phyloP scores from a whole-genome alignment of 2,329 filamentous ascomycete genomes.

The Sporothrix schenckii region DNA sequence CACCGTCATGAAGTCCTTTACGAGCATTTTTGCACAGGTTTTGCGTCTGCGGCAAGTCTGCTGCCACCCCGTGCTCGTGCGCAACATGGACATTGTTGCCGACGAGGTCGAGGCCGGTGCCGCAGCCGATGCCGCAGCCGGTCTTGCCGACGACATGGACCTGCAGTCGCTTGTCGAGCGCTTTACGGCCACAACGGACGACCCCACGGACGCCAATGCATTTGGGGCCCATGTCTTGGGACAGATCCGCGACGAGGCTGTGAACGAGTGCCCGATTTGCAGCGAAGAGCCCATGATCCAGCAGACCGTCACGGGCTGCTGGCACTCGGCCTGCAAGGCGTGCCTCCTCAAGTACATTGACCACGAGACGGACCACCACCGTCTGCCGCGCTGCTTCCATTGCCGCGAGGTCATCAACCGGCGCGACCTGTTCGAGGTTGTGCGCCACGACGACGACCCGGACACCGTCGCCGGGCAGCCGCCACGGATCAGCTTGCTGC shows the following conservation, averaged over 20 bases:
- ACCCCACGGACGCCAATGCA: conserved; percentile 63
- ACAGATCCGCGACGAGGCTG: conserved; percentile 87
- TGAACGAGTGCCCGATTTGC: conserved; percentile 91
- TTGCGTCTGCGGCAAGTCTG: conserved; percentile 89
- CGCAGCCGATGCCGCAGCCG: conserved; percentile 75
- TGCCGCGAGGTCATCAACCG: conserved; percentile 82
- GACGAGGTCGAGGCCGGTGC: conserved; percentile 84
- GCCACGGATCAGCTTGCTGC: conserved; percentile 62
- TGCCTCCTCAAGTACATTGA: conserved; percentile 89
- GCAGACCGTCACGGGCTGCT: conserved; percentile 92
- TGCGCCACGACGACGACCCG: conserved; percentile 70
- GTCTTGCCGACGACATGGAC: conserved; percentile 94
- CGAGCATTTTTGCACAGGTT: conserved; percentile 96
- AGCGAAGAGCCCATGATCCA: conserved; percentile 94
- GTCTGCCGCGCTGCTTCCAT: conserved; percentile 82
- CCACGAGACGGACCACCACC: conserved; percentile 76
- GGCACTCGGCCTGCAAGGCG: conserved; percentile 95
- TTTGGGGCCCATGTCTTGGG: conserved; percentile 87
- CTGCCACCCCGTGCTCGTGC: conserved; percentile 87
- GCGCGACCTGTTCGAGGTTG: conserved; percentile 88
- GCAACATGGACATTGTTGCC: conserved; percentile 79
- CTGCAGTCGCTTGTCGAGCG: conserved; percentile 80
- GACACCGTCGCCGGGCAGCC: conserved; percentile 46
- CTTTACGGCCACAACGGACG: conserved; percentile 72
- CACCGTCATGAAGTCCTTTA: conserved; percentile 92